Base-by-base conservation (phyloP, 2,329 filamentous ascomycete genomes). In the Aschersonia sp. region DNA sequence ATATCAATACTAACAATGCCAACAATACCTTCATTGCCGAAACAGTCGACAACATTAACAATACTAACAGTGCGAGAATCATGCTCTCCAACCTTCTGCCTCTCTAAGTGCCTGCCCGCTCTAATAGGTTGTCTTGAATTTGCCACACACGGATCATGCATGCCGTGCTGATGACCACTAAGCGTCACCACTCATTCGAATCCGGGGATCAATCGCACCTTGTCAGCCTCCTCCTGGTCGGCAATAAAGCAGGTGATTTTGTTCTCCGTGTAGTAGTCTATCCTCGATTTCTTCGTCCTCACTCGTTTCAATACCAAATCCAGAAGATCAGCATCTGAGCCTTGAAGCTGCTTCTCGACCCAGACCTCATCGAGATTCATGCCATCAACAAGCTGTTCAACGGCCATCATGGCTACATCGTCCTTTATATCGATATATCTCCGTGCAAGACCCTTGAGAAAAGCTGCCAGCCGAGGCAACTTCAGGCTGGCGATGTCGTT, bases 381-480 rank as follows among this genome's bases (percentile, higher is more conserved):
- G 12, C 55, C 54, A 42, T 59, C 58, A 29, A 58, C 52, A 30
- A 59, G 53, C 31, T 57, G 50, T 47, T 58, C 55, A n/a, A 54
- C 54, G 1, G 54, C 55, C 12, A 60, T 60, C 48, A 53, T 54
- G 33, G 54, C 53, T 9, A 52, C 45, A 35, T 53, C 55, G 42
- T 60, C 57, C 29, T 39, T 31, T n/a, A 47, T 46, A 35, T 48
- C 45, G 41, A 57, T 22, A 31, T 49, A 57, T 44, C 52, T 53
- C 45, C 48, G 46, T 43, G 52, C 53, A 14, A 58, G 47, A 11
- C 54, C 54, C 8, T 33, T 48, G 40, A 51, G 45, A 29, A 49
- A 44, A 10, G 52, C 51, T 11, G 47, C 45, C 22, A 58, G 51
- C 29, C 51, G 51, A 45, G 57, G 57, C 5, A 56, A 41, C n/a